These are phyloP conservation scores for Cudoniella acicularis DNA, from an alignment of 495 filamentous ascomycete genomes.

Conservation along the genomic window DNA sequence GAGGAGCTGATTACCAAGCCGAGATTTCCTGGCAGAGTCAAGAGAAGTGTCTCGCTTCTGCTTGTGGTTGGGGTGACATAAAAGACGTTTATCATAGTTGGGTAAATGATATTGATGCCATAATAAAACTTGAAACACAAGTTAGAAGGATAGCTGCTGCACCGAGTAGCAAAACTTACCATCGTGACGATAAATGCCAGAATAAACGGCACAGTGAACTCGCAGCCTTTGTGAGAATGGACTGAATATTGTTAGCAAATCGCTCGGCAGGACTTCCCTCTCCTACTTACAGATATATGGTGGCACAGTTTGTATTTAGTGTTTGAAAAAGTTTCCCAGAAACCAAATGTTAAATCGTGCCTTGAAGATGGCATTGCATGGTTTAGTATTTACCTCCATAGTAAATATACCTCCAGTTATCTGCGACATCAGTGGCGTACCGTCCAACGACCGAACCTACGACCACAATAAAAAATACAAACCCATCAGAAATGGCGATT, in stretches of 20 bases:
- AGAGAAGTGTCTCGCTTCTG: conserved; percentile 13
- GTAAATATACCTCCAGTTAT: conserved; percentile 27
- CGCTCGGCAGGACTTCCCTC: neutral
- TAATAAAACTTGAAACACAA: conserved; percentile 15
- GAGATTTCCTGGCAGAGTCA: conserved; percentile 28
- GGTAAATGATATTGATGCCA: conserved; percentile 28
- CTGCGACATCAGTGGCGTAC: conserved; percentile 23
- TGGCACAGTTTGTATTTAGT: neutral
- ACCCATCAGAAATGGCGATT: conserved; percentile 28
- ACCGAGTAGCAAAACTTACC: conserved; percentile 3
- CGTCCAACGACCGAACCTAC: conserved; percentile 31
- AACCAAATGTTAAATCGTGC: neutral
- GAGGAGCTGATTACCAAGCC: conserved; percentile 17
- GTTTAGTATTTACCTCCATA: neutral
- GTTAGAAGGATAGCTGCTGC: neutral
- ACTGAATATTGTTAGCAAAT: neutral
- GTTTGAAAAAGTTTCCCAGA: neutral
- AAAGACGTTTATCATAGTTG: conserved; percentile 29
- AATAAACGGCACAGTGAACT: conserved; percentile 29
- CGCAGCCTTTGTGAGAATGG: conserved; percentile 11
- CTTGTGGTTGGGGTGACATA: conserved; percentile 23
- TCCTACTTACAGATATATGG: neutral
- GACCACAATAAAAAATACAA: conserved; percentile 30
- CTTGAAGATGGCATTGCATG: neutral
- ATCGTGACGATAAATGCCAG: conserved; percentile 27